Evolutionary conservation across 78 protist genomes (phyloP), one percentile per base, ranked within the genome.

Genomic region (Chrysochromulina tobinii): DNA sequence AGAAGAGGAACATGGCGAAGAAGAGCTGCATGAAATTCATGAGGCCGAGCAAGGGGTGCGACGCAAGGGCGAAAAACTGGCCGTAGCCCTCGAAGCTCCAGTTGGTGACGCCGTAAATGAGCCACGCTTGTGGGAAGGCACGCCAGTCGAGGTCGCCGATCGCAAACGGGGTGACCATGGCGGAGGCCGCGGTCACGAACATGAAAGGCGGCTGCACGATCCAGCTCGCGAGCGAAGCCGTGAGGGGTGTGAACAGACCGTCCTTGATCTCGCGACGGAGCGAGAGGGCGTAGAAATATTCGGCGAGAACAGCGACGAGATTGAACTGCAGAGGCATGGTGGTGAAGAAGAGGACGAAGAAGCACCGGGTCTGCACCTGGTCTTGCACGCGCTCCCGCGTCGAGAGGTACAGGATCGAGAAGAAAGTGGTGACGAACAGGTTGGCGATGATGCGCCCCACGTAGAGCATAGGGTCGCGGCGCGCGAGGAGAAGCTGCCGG

Each of bases 231-330:
- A 55, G 69, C 23, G 38, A 2, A 69, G 20, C 25, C 15, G 48
- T 11, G 7, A n/a, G 9, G 55, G 89, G 89, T 0, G 55, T 8
- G 89, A 61, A 85, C 79, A 61, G 61, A 18, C 75, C 75, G 27
- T 85, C 75, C 89, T 85, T 85, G 61, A 85, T 48, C 75, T 85
- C 89, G 75, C 89, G 68, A 21, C 58, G 73, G 77, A 85, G 9
- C 50, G 75, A 21, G 61, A 3, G 6, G 75, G 64, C 15, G 48
- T 85, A 73, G 25, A 12, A 1, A 38, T 64, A 17, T 7, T 6
- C 3, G n/a, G 75, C 89, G 54, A 38, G 5, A 21, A 85, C 77
- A 20, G 51, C 75, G 12, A 64, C 23, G 77, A 17, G n/a, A 3
- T 8, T 50, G 50, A 85, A 7, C 48, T 6, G n/a, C 6, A 27